phyloP scores from a whole-genome alignment of 2,329 filamentous ascomycete species.

The Apiospora phragmitis region DNA sequence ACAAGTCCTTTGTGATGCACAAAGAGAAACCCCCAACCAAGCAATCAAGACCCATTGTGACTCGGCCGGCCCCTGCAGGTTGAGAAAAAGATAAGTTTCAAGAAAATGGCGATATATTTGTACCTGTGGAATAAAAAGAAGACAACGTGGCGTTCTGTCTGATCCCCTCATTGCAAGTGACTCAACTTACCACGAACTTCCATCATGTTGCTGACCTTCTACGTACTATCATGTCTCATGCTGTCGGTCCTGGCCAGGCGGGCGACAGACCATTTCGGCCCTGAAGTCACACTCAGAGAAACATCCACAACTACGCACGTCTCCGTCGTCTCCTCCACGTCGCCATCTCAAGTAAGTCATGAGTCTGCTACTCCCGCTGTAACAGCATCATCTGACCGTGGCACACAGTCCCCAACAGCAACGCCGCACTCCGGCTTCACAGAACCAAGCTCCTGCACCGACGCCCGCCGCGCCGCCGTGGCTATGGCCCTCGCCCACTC shows the following conservation, averaged over 20 bases:
- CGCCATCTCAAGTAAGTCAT: neutral
- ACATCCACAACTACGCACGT: neutral
- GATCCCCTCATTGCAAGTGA: neutral
- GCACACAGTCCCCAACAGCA: neutral
- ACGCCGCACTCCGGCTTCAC: neutral
- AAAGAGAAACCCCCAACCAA: neutral
- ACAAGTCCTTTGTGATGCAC: neutral
- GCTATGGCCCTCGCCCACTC: neutral
- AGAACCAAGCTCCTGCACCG: neutral
- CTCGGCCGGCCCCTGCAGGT: neutral
- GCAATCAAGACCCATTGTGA: neutral
- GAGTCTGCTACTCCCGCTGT: no score
- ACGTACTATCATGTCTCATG: neutral
- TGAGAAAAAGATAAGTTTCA: neutral
- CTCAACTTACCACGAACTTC: neutral
- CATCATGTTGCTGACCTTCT: neutral
- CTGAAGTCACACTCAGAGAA: neutral
- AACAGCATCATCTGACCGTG: neutral
- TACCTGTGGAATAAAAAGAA: neutral
- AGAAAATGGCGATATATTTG: neutral
- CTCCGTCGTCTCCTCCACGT: neutral
- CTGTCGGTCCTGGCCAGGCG: neutral
- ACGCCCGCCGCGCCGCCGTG: neutral
- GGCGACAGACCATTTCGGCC: neutral
- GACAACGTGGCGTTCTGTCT: neutral